Base-by-base conservation (phyloP, 2,329 filamentous ascomycete genomes). In the Penicillium sp. region DNA sequence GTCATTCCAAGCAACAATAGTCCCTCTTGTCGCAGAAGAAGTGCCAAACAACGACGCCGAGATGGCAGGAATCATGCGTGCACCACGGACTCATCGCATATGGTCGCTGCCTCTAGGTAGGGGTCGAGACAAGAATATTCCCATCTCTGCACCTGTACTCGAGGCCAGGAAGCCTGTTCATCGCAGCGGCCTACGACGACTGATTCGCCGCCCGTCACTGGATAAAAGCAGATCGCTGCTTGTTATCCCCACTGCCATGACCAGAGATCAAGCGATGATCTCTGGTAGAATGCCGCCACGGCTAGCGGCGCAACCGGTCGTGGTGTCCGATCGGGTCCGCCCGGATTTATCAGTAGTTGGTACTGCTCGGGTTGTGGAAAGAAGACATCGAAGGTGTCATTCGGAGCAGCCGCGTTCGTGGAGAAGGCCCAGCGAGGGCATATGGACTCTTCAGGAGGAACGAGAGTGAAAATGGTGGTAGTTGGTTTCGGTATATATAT, bases 401-500 rank as follows among this genome's bases (percentile, higher is more conserved):
- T 71, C 69, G 10, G 67, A 70, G 45, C 65, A 69, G 47, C 69
- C 68, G 23, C 61, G 66, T 33, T 56, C 66, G 24, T 71, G 69
- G 69, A 66, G 62, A 33, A 58, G 63, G 35, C 69, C 68, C 4
- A 69, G 66, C 46, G 61, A 64, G 38, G 59, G 58, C 37, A 47
- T 71, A 46, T 71, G 68, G 67, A 65, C 68, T 25, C 53, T 71
- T 27, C 40, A 56, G 44, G 69, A 70, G 53, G 66, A 69, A 41
- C 60, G 48, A 23, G n/a, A n/a, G 12, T 31, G 4, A 13, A 12
- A 27, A 3, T 25, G n/a, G 23, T 15, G 6, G 23, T 10, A 27
- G 38, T 41, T 41, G 38, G 27, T 15, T 41, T 27, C 23, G 23
- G 15, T 20, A 10, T 6, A 37, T 37, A 12, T 12, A 9, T 37